Conservation (phyloP, 2,329 filamentous ascomycete species). For the Penicillium glabrum region DNA sequence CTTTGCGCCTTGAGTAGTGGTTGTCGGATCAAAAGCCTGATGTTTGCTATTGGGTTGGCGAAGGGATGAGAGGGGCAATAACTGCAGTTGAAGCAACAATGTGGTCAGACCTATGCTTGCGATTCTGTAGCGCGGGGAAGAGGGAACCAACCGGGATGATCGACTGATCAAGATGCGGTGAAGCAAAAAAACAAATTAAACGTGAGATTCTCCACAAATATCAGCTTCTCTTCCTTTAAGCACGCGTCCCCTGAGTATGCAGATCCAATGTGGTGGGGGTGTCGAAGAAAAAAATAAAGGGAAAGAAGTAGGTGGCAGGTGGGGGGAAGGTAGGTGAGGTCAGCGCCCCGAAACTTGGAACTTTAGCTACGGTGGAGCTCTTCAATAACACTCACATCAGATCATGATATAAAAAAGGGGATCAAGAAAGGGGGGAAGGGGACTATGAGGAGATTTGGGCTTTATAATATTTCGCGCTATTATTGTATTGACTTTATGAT, state of each 20-base stretch:
- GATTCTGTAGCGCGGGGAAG: background rate
- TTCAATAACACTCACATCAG: slow-evolving; percentile 24
- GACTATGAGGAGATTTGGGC: background rate
- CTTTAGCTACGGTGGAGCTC: slow-evolving; percentile 14
- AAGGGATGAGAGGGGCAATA: background rate
- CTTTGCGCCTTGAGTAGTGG: background rate
- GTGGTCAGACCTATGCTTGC: slow-evolving; percentile 1
- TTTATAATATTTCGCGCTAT: background rate
- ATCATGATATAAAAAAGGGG: background rate
- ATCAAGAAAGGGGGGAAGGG: background rate
- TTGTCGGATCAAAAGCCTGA: background rate
- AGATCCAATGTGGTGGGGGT: background rate
- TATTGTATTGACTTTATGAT: background rate
- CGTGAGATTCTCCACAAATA: background rate
- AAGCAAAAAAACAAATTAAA: background rate
- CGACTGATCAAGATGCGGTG: background rate
- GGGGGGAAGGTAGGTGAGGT: slow-evolving; percentile 13
- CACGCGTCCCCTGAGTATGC: background rate
- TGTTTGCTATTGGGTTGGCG: too few species aligned
- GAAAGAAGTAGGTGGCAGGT: background rate
- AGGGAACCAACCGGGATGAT: background rate
- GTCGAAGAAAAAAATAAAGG: background rate
- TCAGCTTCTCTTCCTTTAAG: background rate
- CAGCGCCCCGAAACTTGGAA: slow-evolving; percentile 17
- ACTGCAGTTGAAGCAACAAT: background rate